phyloP scores from a whole-genome alignment of 2,329 filamentous ascomycete genomes.

The Pseudogymnoascus sp. region DNA sequence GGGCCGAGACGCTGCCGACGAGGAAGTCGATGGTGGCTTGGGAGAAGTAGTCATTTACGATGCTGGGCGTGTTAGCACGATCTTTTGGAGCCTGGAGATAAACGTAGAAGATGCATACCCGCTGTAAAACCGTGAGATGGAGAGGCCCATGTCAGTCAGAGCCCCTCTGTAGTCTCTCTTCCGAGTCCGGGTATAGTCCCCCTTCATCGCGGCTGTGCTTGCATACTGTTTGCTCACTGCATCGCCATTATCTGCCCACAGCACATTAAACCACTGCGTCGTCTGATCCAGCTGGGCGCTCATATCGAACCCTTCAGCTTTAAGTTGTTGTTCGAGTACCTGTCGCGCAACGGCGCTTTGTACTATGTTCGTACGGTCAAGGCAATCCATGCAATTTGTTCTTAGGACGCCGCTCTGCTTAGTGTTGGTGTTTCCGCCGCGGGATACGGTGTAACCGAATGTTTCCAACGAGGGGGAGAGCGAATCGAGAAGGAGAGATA shows the following conservation, averaged over 20 bases:
- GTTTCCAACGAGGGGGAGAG: conserved; percentile 59
- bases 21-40: conserved; percentile 93
- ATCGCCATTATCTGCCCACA: conserved; percentile 98
- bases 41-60: conserved; percentile 96
- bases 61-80: conserved; percentile 43
- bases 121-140: conserved; percentile 66
- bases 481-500: conserved; percentile 66
- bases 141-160: conserved; percentile 82
- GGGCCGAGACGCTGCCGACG: conserved; percentile 74
- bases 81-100: background rate
- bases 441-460: conserved; percentile 58
- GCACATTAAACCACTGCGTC: conserved; percentile 86
- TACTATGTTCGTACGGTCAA: conserved; percentile 92
- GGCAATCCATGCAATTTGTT: conserved; percentile 97
- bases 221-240: conserved; percentile 94
- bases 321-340: conserved; percentile 72
- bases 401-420: conserved; percentile 70
- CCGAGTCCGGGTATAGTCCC: conserved; percentile 85
- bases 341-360: conserved; percentile 84
- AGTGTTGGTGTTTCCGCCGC: conserved; percentile 34
- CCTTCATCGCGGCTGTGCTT: conserved; percentile 90
- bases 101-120: conserved; percentile 39
- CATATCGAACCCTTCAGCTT: conserved; percentile 66
- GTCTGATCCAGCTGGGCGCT: conserved; percentile 66
- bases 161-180: conserved; percentile 89